Percentiles rank a stretch among this genome's conserved stretches.
Evolutionary conservation across 306 rosid genomes (phyloP).

Genomic region (Cucumis melo): DNA sequence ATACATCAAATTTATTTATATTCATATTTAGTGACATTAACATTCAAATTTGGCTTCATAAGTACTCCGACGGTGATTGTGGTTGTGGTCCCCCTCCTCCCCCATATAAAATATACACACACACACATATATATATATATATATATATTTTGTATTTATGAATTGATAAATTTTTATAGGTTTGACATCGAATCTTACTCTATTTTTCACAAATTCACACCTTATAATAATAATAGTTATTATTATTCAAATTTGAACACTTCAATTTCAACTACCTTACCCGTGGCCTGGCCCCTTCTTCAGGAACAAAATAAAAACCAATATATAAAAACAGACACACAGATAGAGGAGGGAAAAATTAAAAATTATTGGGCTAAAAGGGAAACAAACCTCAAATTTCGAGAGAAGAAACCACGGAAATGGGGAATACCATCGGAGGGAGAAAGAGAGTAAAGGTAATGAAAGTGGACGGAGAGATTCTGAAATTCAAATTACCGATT

Average conservation of each 20-base stretch:
- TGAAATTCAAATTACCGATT: constrained; percentile 50
- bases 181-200: background rate
- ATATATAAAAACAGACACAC: background rate
- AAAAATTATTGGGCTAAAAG: background rate
- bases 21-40: too few species aligned
- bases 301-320: background rate
- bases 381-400: background rate
- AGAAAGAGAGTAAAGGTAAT: constrained; percentile 59
- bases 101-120: background rate
- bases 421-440: constrained; percentile 70
- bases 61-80: background rate
- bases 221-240: background rate
- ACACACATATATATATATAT: too few species aligned
- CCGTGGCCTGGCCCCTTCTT: background rate
- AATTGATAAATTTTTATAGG: background rate
- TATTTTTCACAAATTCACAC: constrained; percentile 6
- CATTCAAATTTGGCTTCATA: background rate
- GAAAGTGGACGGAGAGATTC: constrained; percentile 67
- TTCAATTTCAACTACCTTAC: background rate
- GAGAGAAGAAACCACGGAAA: constrained; percentile 4
- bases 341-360: background rate
- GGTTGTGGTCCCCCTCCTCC: too few species aligned
- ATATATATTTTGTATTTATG: background rate
- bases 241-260: background rate
- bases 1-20: background rate